Conservation (phyloP, 805 yeast genomes). For the Priceomyces haplophilus region DNA sequence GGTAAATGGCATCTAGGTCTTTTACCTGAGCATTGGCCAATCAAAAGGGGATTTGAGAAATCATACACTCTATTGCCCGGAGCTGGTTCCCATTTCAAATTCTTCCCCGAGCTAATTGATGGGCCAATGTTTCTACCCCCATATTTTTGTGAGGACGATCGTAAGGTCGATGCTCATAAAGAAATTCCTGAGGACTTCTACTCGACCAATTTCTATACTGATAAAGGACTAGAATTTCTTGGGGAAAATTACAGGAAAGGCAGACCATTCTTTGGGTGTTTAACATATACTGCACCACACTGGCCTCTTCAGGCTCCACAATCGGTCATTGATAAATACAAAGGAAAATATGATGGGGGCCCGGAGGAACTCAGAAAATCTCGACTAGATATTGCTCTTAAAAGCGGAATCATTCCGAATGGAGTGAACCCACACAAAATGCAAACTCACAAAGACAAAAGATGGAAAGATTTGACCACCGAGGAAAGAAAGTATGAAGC, state of each 20-base stretch:
- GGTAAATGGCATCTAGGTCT: conserved; percentile 68
- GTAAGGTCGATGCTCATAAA: conserved; percentile 29
- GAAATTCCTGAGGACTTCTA: conserved; percentile 47
- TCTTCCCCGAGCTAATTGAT: conserved; percentile 31
- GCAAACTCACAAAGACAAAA: conserved; percentile 37
- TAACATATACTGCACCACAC: conserved; percentile 64
- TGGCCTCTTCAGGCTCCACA: conserved; percentile 65
- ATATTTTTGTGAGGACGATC: conserved; percentile 38
- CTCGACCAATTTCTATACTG: conserved; percentile 44
- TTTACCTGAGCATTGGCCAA: conserved; percentile 46
- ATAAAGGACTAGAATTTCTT: conserved; percentile 39
- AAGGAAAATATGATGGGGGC: conserved; percentile 37
- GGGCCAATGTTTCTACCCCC: conserved; percentile 38
- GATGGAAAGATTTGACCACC: conserved; percentile 43
- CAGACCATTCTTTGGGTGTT: conserved; percentile 52
- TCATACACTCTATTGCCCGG: conserved; percentile 53
- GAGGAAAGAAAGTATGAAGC: conserved; percentile 37
- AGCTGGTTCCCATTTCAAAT: conserved; percentile 55
- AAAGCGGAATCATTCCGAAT: too few species aligned
- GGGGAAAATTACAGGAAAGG: conserved; percentile 21
- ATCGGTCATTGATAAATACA: conserved; percentile 45
- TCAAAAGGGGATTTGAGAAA: conserved; percentile 47
- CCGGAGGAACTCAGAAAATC: too few species aligned
- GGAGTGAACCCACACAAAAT: conserved; percentile 46
- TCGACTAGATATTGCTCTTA: too few species aligned